Evolutionary conservation across 2,329 filamentous ascomycete genomes (phyloP).

Genomic region (Pseudogymnoascus sp.): DNA sequence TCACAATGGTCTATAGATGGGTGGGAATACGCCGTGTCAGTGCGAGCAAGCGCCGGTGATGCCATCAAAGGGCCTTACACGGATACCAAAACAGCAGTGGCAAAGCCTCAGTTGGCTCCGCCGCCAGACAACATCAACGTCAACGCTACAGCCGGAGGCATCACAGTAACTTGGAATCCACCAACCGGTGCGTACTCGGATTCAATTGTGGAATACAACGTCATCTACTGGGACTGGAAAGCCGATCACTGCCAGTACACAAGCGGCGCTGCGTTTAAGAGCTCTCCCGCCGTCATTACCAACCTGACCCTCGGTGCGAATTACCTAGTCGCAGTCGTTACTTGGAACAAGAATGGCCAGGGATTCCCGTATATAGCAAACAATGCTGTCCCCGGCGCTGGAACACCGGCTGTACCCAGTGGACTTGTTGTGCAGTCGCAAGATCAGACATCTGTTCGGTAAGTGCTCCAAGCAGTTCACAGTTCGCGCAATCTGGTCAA

Average conservation of each 20-base stretch:
- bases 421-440: too few species aligned
- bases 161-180: not conserved
- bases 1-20: not conserved
- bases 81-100: not conserved
- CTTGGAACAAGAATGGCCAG: not conserved
- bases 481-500: too few species aligned
- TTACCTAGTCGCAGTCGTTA: not conserved
- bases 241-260: not conserved
- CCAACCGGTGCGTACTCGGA: not conserved
- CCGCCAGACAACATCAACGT: not conserved
- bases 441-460: too few species aligned
- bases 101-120: not conserved
- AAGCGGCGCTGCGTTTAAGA: not conserved
- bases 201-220: not conserved
- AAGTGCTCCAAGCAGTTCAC: too few species aligned
- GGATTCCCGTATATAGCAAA: not conserved
- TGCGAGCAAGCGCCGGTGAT: not conserved
- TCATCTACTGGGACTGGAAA: not conserved
- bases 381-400: slow-evolving; percentile 14
- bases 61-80: not conserved
- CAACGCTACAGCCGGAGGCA: not conserved
- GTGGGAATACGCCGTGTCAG: not conserved
- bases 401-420: slow-evolving; percentile 20
- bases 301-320: not conserved
- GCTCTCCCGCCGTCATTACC: not conserved